Conservation (phyloP, 495 filamentous ascomycete species). For the Cercophora sp. region DNA sequence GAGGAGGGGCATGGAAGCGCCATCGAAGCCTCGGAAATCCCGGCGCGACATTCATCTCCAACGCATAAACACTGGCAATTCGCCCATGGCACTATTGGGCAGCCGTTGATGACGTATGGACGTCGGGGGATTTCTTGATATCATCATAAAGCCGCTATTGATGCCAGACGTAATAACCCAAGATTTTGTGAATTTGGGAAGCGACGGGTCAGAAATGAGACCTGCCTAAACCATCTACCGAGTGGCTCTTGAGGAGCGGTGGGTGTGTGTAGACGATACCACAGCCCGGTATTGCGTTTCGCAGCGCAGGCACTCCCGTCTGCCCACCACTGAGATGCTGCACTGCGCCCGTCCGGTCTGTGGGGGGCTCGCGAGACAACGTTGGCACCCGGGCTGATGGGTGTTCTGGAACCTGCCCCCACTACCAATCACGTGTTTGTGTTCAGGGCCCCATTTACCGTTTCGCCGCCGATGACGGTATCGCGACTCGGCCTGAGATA, state of each 20-base stretch:
- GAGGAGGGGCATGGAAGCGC: constrained; percentile 4
- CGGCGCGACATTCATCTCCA: constrained; percentile 10
- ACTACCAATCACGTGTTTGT: too few relatives aligned
- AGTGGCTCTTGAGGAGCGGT: background rate
- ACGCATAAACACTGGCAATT: constrained; percentile 1
- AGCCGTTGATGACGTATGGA: background rate
- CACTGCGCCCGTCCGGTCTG: too few relatives aligned
- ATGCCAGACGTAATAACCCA: background rate
- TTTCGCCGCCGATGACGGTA: background rate
- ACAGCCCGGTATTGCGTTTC: constrained; percentile 11
- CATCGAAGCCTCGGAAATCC: background rate
- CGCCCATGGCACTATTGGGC: background rate
- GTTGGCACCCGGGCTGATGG: too few relatives aligned
- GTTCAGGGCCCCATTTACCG: too few relatives aligned
- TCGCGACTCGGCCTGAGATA: too few relatives aligned
- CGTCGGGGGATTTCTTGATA: too few relatives aligned
- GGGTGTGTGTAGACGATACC: background rate
- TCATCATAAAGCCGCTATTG: too few relatives aligned
- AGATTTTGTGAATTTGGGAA: too few relatives aligned
- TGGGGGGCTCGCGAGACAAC: too few relatives aligned
- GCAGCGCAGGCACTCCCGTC: too few relatives aligned
- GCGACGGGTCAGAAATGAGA: background rate
- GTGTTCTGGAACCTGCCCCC: too few relatives aligned
- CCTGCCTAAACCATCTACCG: constrained; percentile 14
- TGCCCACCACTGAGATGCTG: too few relatives aligned